Percentiles rank a stretch among this genome's conserved stretches.
These are phyloP conservation scores for Alternaria rosae DNA, from an alignment of 2,329 filamentous ascomycete genomes.

Conservation along the genomic window DNA sequence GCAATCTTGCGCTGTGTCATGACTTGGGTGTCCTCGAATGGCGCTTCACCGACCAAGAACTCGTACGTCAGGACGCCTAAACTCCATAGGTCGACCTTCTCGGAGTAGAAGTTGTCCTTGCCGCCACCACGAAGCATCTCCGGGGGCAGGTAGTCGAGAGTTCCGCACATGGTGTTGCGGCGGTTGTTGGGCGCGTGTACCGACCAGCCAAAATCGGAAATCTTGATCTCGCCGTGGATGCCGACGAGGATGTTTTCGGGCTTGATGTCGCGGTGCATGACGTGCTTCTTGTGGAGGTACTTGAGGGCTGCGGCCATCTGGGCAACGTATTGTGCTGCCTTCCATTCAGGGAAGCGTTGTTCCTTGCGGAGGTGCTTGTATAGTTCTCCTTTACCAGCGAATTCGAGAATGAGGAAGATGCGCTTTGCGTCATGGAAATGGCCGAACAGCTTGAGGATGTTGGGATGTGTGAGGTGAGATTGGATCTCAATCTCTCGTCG, in stretches of 20 bases:
- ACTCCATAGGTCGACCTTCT: constrained; percentile 97
- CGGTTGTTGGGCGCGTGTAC: constrained; percentile 96
- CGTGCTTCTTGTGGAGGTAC: constrained; percentile 95
- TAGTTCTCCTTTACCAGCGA: constrained; percentile 83
- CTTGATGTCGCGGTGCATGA: constrained; percentile 98
- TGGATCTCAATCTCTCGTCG: constrained; percentile 90
- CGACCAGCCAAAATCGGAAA: constrained; percentile 98
- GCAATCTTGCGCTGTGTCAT: constrained; percentile 94
- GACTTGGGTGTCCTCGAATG: constrained; percentile 92
- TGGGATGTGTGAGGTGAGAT: constrained; percentile 84
- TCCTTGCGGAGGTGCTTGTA: constrained; percentile 86
- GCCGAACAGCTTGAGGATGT: constrained; percentile 82
- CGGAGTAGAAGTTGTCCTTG: constrained; percentile 87
- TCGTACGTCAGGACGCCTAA: constrained; percentile 95
- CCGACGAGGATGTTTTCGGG: constrained; percentile 96
- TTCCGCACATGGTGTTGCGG: constrained; percentile 94
- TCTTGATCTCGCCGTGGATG: constrained; percentile 97
- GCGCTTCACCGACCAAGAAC: constrained; percentile 93
- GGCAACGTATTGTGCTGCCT: constrained; percentile 84
- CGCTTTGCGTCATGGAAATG: constrained; percentile 91
- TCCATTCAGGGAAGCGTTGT: constrained; percentile 82
- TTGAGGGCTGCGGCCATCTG: constrained; percentile 90
- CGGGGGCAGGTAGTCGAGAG: constrained; percentile 93
- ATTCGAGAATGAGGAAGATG: constrained; percentile 87
- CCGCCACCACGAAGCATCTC: constrained; percentile 91